Evolutionary conservation across 2,329 filamentous ascomycete species (phyloP).

Genomic region (Chaetomiaceae sp.): DNA sequence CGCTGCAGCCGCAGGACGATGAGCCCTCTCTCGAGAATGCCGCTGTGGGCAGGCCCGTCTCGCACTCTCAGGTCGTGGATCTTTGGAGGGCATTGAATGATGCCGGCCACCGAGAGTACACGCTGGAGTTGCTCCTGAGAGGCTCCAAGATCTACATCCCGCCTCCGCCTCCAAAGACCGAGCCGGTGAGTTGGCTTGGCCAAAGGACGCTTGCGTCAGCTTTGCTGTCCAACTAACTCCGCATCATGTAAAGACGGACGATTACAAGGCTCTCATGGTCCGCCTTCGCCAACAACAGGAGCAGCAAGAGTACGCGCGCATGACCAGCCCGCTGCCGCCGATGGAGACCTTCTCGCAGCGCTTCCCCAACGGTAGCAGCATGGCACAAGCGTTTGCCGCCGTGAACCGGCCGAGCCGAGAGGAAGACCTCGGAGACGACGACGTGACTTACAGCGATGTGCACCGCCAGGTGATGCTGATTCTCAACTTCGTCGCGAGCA

Average conservation of each 20-base stretch:
- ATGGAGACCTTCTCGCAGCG: slow-evolving; percentile 55
- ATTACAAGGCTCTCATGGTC: slow-evolving; percentile 85
- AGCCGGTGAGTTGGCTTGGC: slow-evolving; percentile 61
- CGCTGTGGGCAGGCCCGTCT: slow-evolving; percentile 59
- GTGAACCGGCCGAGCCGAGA: slow-evolving; percentile 43
- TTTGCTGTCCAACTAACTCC: too few relatives aligned
- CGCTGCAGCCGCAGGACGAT: slow-evolving; percentile 3
- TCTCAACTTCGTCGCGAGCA: slow-evolving; percentile 82
- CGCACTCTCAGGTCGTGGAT: slow-evolving; percentile 61
- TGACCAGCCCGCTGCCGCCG: slow-evolving; percentile 57
- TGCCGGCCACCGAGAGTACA: slow-evolving; percentile 31
- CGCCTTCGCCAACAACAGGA: slow-evolving; percentile 79
- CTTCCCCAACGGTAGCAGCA: slow-evolving; percentile 42
- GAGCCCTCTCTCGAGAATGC: slow-evolving; percentile 48
- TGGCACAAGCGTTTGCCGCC: slow-evolving; percentile 49
- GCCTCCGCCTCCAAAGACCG: slow-evolving; percentile 73
- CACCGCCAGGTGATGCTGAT: slow-evolving; percentile 80
- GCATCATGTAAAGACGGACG: slow-evolving; percentile 64
- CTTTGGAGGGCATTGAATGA: slow-evolving; percentile 49
- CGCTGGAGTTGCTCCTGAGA: slow-evolving; percentile 64
- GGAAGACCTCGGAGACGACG: slow-evolving; percentile 46
- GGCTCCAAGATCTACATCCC: slow-evolving; percentile 68
- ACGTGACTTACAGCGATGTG: slow-evolving; percentile 64
- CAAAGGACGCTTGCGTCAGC: too few relatives aligned
- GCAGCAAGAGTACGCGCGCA: slow-evolving; percentile 71